phyloP scores from a whole-genome alignment of 768 basidiomycete genomes.

The Clathrus columnatus region DNA sequence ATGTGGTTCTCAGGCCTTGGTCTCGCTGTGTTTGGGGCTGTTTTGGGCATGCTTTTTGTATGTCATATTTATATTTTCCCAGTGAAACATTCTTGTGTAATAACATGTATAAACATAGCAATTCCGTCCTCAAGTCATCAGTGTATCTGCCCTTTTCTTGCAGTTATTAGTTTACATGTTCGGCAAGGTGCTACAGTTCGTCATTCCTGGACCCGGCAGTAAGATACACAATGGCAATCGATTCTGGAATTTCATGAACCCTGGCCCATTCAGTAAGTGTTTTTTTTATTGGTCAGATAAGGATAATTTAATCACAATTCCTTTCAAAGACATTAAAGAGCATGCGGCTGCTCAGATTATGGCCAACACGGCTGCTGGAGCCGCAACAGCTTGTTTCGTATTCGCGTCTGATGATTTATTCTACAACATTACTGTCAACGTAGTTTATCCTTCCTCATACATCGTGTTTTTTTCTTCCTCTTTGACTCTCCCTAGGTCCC shows the following conservation, averaged over 20 bases:
- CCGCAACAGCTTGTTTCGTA: slow-evolving; percentile 2
- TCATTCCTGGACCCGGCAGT: slow-evolving; percentile 2
- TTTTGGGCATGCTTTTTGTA: slow-evolving; percentile 8
- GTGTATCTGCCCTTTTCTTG: slow-evolving; percentile 4
- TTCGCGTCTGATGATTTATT: slow-evolving; percentile 7
- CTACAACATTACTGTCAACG: slow-evolving; percentile 8
- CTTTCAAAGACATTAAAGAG: slow-evolving; percentile 2
- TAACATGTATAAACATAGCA: neutral
- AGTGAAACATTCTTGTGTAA: neutral
- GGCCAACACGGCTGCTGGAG: slow-evolving; percentile 3
- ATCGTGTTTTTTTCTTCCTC: neutral
- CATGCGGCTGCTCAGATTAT: slow-evolving; percentile 7
- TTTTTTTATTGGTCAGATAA: slow-evolving; percentile 20
- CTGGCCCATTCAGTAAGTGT: slow-evolving; percentile 20
- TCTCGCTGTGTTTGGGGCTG: slow-evolving; percentile 10
- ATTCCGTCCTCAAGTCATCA: slow-evolving; percentile 8
- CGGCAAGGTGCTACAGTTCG: neutral
- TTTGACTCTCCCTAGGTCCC: neutral
- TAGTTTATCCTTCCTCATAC: neutral
- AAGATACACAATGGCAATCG: neutral
- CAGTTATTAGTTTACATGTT: slow-evolving; percentile 8
- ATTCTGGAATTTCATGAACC: slow-evolving; percentile 10
- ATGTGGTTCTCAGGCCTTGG: slow-evolving; percentile 45
- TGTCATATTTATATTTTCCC: neutral
- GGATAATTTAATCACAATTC: neutral